phyloP scores from a whole-genome alignment of 2,329 filamentous ascomycete species.

The Curvularia lunata region DNA sequence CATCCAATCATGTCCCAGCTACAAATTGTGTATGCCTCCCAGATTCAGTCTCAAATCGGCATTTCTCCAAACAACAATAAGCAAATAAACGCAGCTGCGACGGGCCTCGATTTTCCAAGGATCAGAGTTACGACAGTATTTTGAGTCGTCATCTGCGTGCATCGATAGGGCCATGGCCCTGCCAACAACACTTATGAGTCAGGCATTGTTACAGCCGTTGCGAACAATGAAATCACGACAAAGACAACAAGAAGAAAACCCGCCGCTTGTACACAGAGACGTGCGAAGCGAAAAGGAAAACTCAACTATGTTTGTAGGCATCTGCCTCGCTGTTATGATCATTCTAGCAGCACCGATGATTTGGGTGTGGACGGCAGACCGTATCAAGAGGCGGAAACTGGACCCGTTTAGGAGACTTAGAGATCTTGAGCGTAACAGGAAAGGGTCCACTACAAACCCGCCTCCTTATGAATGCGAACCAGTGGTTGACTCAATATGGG shows the following conservation, averaged over 20 bases:
- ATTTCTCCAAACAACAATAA: neutral
- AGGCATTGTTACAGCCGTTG: neutral
- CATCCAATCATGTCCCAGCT: constrained; percentile 4
- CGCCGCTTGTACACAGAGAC: neutral
- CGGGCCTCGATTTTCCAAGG: no score
- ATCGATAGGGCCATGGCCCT: neutral
- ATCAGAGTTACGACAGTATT: no score
- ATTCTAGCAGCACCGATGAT: constrained; percentile 7
- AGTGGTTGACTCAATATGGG: constrained; percentile 7
- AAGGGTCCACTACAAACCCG: neutral
- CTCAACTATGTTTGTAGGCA: constrained; percentile 7
- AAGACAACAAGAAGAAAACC: neutral
- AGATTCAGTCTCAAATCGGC: constrained; percentile 10
- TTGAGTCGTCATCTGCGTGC: neutral
- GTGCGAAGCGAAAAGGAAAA: neutral
- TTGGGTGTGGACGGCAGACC: constrained; percentile 8
- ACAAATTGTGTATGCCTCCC: constrained; percentile 11
- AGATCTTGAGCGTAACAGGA: constrained; percentile 1
- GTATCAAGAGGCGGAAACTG: constrained; percentile 6
- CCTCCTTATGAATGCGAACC: constrained; percentile 2
- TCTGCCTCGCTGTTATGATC: constrained; percentile 1
- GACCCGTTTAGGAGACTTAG: constrained; percentile 5
- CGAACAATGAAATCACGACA: neutral
- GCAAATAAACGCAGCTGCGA: neutral
- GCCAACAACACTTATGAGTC: neutral